phyloP scores from a whole-genome alignment of 2,329 filamentous ascomycete species.

The Claviceps fusiformis region DNA sequence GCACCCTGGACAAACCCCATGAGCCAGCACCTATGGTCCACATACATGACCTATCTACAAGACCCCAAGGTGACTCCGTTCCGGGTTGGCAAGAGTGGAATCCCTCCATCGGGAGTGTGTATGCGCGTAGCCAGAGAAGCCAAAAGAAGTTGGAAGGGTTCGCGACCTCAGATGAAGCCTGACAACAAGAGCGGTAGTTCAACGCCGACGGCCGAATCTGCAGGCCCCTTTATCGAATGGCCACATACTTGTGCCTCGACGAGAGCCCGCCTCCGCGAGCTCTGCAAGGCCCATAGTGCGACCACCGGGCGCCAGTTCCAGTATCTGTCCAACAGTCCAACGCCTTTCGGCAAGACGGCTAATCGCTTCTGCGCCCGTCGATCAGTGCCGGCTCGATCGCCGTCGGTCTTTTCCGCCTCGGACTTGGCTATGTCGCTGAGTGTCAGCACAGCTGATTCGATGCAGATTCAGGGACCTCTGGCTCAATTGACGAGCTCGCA shows the following conservation, averaged over 20 bases:
- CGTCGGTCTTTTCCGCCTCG: conserved; percentile 41
- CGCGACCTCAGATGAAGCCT: conserved; percentile 25
- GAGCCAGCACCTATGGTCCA: conserved; percentile 52
- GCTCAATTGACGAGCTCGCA: conserved; percentile 42
- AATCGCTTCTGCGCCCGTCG: conserved; percentile 36
- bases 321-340: conserved; percentile 39
- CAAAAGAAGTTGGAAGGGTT: conserved; percentile 53
- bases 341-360: conserved; percentile 40
- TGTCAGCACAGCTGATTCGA: conserved; percentile 49
- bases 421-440: conserved; percentile 52
- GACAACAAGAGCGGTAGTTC: conserved; percentile 36
- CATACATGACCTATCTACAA: conserved; percentile 50
- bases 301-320: conserved; percentile 29
- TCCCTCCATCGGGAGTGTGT: conserved; percentile 52
- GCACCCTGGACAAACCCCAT: conserved; percentile 52
- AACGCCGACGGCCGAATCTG: conserved; percentile 37
- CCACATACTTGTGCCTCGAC: conserved; percentile 51
- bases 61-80: conserved; percentile 56
- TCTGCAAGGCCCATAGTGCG: conserved; percentile 43
- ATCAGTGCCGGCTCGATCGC: conserved; percentile 30
- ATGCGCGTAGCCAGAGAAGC: conserved; percentile 51
- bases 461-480: conserved; percentile 49
- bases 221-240: conserved; percentile 43
- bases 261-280: conserved; percentile 45
- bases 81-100: conserved; percentile 46